Evolutionary conservation across 2,329 filamentous ascomycete genomes (phyloP).

Genomic region (Penicillium fuscoglaucum): DNA sequence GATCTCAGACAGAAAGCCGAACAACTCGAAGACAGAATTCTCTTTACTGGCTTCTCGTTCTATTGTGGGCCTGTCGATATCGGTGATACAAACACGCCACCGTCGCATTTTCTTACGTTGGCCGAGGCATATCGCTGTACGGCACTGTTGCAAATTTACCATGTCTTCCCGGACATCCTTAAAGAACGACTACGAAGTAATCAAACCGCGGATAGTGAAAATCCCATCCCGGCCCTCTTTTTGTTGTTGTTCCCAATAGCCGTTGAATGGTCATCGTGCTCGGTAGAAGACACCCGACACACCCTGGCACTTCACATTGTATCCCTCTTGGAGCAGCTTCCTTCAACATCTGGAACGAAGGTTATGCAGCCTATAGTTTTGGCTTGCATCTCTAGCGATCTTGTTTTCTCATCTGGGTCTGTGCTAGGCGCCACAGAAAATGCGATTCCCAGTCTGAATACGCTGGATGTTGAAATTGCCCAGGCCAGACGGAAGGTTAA

Average conservation of each 20-base stretch:
- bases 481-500: constrained; percentile 25
- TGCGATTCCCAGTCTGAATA: constrained; percentile 20
- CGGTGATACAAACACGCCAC: constrained; percentile 25
- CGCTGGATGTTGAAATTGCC: constrained; percentile 25
- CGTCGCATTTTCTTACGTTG: constrained; percentile 25
- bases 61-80: constrained; percentile 27
- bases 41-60: constrained; percentile 23
- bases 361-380: constrained; percentile 25
- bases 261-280: constrained; percentile 5
- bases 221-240: constrained; percentile 17
- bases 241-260: constrained; percentile 15
- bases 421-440: constrained; percentile 19
- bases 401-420: constrained; percentile 23
- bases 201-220: constrained; percentile 9
- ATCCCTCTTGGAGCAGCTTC: constrained; percentile 24
- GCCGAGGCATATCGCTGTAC: constrained; percentile 26
- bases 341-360: constrained; percentile 25
- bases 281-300: constrained; percentile 20
- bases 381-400: constrained; percentile 26
- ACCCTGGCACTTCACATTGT: constrained; percentile 24
- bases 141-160: constrained; percentile 25
- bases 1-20: constrained; percentile 22
- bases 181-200: constrained; percentile 18
- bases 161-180: constrained; percentile 25
- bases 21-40: constrained; percentile 20